phyloP scores from a whole-genome alignment of 371 early-diverging fungal genomes.

The Mucor mucedo region DNA sequence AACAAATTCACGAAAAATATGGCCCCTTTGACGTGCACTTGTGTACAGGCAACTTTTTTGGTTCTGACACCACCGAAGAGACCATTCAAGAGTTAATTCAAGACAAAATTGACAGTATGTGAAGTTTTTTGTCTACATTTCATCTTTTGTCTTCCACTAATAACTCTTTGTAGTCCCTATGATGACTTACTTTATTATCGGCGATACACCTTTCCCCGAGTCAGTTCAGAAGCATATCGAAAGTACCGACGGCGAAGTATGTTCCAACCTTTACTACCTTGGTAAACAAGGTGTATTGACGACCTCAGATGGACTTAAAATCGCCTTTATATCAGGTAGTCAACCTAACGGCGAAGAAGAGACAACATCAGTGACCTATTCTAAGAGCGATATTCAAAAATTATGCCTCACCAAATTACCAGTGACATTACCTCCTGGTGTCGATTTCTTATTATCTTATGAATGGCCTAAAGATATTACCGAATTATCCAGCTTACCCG shows the following conservation, averaged over 20 bases:
- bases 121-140: neutral
- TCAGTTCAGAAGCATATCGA: constrained; percentile 58
- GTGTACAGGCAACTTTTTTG: constrained; percentile 84
- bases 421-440: constrained; percentile 52
- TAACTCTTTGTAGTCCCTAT: constrained; percentile 65
- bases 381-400: constrained; percentile 25
- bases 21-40: constrained; percentile 87
- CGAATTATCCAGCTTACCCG: constrained; percentile 27
- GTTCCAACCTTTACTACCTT: constrained; percentile 74
- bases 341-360: constrained; percentile 30
- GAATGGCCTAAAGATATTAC: constrained; percentile 79
- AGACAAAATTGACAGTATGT: constrained; percentile 64
- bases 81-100: constrained; percentile 58
- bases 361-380: constrained; percentile 12
- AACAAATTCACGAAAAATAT: constrained; percentile 76
- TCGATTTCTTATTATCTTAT: constrained; percentile 82
- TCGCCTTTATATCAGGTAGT: constrained; percentile 76
- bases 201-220: constrained; percentile 64
- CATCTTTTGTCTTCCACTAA: neutral
- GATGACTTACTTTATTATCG: constrained; percentile 78
- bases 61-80: constrained; percentile 42
- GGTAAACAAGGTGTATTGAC: constrained; percentile 73
- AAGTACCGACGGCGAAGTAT: constrained; percentile 74
- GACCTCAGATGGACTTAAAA: constrained; percentile 74
- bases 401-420: constrained; percentile 33